Evolutionary conservation across 1,284 basidiomycete genomes (phyloP).

Genomic region (Marasmius tenuissimus): DNA sequence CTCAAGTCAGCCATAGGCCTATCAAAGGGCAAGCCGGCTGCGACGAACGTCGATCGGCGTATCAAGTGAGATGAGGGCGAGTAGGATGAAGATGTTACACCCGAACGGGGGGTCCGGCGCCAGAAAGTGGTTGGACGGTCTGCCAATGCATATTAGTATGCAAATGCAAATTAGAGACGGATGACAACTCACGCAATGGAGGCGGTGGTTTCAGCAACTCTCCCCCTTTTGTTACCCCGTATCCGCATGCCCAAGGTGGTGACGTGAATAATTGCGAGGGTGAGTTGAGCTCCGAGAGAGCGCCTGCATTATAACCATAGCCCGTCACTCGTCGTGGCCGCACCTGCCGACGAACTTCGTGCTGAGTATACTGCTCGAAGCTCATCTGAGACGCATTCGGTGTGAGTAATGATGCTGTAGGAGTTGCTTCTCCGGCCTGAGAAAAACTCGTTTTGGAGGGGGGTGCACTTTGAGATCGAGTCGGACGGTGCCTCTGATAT

Average conservation of each 20-base stretch:
- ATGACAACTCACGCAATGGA: conserved; percentile 52
- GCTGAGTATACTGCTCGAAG: conserved; percentile 1
- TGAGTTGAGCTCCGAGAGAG: conserved; percentile 23
- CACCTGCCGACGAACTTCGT: neutral
- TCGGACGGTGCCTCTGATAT: conserved; percentile 34
- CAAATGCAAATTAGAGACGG: conserved; percentile 22
- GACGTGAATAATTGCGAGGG: conserved; percentile 27
- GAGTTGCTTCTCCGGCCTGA: conserved; percentile 18
- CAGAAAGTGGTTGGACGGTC: conserved; percentile 74
- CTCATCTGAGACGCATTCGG: conserved; percentile 2
- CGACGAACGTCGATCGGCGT: conserved; percentile 71
- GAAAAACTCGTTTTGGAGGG: conserved; percentile 29
- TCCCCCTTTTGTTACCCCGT: conserved; percentile 30
- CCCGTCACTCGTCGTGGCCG: conserved; percentile 6
- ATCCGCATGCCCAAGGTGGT: conserved; percentile 13
- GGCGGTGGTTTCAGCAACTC: conserved; percentile 58
- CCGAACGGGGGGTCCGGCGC: conserved; percentile 64
- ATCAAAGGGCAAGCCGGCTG: conserved; percentile 65
- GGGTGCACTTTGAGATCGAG: conserved; percentile 46
- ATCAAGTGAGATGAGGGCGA: conserved; percentile 69
- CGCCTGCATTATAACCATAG: conserved; percentile 5
- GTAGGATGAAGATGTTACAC: conserved; percentile 62
- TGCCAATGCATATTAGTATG: conserved; percentile 17
- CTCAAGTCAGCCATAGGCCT: conserved; percentile 62
- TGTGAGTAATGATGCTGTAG: conserved; percentile 12